Base-by-base conservation (phyloP, 306 rosid genomes). In the Castanospermum australe region DNA sequence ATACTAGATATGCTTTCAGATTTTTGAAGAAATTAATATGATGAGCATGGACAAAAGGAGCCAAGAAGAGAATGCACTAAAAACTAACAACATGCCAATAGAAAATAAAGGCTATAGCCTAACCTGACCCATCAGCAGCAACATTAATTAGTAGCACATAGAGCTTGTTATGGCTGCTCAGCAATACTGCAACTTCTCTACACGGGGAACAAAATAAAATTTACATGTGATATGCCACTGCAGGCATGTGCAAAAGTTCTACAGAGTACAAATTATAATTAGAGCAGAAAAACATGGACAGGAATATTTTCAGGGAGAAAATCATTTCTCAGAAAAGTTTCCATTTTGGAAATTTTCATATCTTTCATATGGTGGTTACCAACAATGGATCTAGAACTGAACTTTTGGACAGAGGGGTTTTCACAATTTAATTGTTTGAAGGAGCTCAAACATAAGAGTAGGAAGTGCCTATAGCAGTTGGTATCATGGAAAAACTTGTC, bases 111-210 rank as follows among this genome's bases (percentile, higher is more conserved):
- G 56, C 22, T 28, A 44, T 8, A 80, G 76, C 67, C 87, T 47
- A 79, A 95, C 99, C 98, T 93, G 96, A 83, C 61, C 82, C 87
- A 79, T 88, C 91, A 75, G 83, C 83, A 79, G 87, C 76, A 73
- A 76, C 79, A 15, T 71, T 84, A 75, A 86, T 78, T 41, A 84
- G 89, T 55, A 95, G 92, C 51, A 91, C 59, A 73, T 95, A 93
- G 75, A 95, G 81, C 93, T 95, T 91, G 81, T 86, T 85, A 75
- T 81, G 89, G 73, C 88, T 95, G 89, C 97, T 95, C 66, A 91
- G 87, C 54, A 95, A 32, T 24, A 95, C 86, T 62, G 93, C 94
- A 81, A 93, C 97, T 73, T 95, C 90, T 61, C 99, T 88, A 81
- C 87, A 79, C 30, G 67, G 50, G 48, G 32, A 67, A 80, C 81